A percentile compares a stretch with the other conserved stretches of the same genome.
Conservation (phyloP, 163 green algal species). For the Scenedesmus sp. region DNA sequence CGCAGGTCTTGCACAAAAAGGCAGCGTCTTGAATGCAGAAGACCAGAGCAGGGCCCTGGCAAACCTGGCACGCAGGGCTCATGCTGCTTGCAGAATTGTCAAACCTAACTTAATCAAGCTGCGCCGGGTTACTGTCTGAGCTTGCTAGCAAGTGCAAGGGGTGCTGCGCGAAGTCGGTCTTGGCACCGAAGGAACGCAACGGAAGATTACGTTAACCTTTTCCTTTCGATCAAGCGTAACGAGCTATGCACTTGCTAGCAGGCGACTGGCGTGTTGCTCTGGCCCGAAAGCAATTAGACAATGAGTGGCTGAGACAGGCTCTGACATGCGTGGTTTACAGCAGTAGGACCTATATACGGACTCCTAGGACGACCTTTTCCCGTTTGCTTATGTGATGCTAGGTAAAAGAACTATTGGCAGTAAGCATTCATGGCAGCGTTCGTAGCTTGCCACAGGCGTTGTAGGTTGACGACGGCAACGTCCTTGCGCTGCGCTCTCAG, state of each 20-base stretch:
- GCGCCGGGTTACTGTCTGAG: not conserved
- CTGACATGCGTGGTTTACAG: not conserved
- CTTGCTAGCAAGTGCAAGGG: not conserved
- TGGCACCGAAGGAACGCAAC: not conserved
- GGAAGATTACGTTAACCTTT: not conserved
- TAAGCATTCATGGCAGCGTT: too few species aligned
- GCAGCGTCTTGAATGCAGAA: constrained; percentile 66
- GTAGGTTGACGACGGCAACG: too few species aligned
- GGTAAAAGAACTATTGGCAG: too few species aligned
- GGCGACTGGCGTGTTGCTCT: not conserved
- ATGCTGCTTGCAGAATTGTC: not conserved
- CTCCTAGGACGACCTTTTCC: too few species aligned
- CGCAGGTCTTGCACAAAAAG: constrained; percentile 63
- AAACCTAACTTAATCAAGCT: not conserved
- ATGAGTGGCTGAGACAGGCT: not conserved
- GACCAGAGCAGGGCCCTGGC: constrained; percentile 41
- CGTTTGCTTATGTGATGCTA: too few species aligned
- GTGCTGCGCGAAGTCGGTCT: not conserved
- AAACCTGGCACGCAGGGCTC: constrained; percentile 37
- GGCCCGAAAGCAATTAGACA: not conserved
- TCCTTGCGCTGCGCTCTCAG: too few species aligned
- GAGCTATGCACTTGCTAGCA: not conserved
- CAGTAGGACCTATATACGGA: not conserved
- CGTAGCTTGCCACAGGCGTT: too few species aligned
- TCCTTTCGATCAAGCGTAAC: not conserved